Base-by-base conservation (phyloP, 2,329 filamentous ascomycete genomes). In the Mariannaea elegans region DNA sequence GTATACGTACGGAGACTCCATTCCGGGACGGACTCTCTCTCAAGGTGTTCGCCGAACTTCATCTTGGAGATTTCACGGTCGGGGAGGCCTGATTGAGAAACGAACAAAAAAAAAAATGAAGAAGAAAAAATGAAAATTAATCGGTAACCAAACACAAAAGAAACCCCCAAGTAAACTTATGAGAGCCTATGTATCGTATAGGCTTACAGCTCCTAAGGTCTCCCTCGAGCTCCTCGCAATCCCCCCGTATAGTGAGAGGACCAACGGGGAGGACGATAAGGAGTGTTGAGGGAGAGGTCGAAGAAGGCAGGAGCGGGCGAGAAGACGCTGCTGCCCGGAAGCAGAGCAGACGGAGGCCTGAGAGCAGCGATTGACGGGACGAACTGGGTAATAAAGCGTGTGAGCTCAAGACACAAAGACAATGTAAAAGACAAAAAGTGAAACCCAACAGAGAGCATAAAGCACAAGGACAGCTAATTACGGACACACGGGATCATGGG, bases 1-100 rank as follows among this genome's bases (percentile, higher is more conserved):
- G 41, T 12, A 23, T 19, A 80, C 82, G 72, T 80, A 92, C 89
- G 90, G 65, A 92, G 83, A 71, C 86, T 90, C 91, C 91, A 95
- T 85, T 90, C 87, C 64, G 91, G 91, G 71, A 93, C 91, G 45
- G 91, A 94, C 75, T 91, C 85, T 76, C 87, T 84, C 73, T 89
- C 87, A 62, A 95, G 83, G 62, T 87, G 89, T 65, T 76, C 65
- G 56, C 77, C 77, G 68, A 76, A 79, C 68, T 79, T 79, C 77
- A 79, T 79, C 51, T 49, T 73, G 47, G 9, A 9, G 16, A 32
- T 48, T 49, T 50, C 32, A 54, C 23, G 23, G 27, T 10, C 24
- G 12, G 7, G 27, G 29, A 41, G 51, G 65, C 60, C 60, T 39
- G 55, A 32, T 18, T 10, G n/a, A n/a, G 31, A 29, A 23, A 21